Conservation (phyloP, 306 rosid genomes). For the Trifolium repens region DNA sequence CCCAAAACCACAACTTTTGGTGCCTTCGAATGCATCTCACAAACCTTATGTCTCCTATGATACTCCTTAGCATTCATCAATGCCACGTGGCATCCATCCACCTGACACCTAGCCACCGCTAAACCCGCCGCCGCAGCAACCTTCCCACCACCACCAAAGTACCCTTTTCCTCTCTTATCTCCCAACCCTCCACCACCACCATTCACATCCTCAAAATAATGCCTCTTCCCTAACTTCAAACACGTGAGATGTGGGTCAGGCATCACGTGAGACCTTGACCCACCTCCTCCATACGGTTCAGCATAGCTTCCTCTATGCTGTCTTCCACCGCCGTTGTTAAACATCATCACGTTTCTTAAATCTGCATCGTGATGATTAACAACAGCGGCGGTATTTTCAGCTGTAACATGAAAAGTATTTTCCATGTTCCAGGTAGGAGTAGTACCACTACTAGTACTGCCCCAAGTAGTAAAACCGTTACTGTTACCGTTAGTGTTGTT, state of each 20-base stretch:
- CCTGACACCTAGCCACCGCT: constrained; percentile 79
- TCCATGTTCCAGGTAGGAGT: not conserved
- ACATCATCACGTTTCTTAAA: constrained; percentile 41
- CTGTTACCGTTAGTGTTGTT: constrained; percentile 29
- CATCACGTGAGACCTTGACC: constrained; percentile 49
- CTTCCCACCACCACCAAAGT: constrained; percentile 1
- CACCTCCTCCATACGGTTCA: constrained; percentile 40
- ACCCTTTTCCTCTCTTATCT: constrained; percentile 59
- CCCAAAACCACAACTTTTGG: constrained; percentile 80
- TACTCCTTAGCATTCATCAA: constrained; percentile 83
- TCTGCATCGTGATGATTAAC: constrained; percentile 25
- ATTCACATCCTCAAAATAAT: constrained; percentile 76
- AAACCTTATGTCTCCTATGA: constrained; percentile 92
- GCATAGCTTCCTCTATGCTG: not conserved
- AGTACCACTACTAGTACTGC: not conserved
- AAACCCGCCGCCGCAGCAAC: not conserved
- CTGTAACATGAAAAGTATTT: constrained; percentile 6
- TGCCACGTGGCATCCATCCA: constrained; percentile 90
- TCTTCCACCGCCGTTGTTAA: not conserved
- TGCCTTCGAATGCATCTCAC: constrained; percentile 95
- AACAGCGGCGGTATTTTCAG: constrained; percentile 19
- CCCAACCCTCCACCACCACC: constrained; percentile 31
- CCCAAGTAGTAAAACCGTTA: constrained; percentile 51
- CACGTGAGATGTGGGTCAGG: constrained; percentile 81
- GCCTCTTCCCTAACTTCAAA: constrained; percentile 91